Evolutionary conservation across 768 basidiomycete genomes (phyloP), one percentile per base, ranked within the genome.

Genomic region (Trametes cinnabarina): DNA sequence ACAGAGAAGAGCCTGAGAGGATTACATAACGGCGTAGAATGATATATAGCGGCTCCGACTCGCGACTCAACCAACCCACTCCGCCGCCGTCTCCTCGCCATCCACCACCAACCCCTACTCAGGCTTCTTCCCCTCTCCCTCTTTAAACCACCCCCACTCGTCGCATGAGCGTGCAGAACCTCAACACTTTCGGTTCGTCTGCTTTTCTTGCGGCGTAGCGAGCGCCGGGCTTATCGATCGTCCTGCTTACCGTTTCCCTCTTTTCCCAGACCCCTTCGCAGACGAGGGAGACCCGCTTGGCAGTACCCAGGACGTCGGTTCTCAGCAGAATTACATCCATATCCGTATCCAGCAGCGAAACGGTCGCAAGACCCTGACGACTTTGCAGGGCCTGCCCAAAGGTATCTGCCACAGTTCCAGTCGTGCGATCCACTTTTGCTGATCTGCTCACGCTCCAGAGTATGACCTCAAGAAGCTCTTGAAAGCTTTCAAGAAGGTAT

Each of bases 331-430:
- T 72, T 88, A 92, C 74, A 90, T 95, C 72, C 93, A 95, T 74
- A 91, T 96, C 71, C 93, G 97, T 79, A 91, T 99, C 69, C 97
- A 99, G 75, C 97, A 99, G 76, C 85, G 97, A 71, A 99, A 98
- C 84, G 97, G 97, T 62, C 84, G 97, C 70, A 99, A 99, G 82
- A 97, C 94, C 61, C 76, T 98, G 79, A 99, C 97, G 40, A 99
- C 95, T 57, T 81, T 98, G 66, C 95, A 98, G 75, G 97, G 97
- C 61, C 75, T 99, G 64, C 91, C 92, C 54, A 93, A 90, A 75
- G 85, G 92, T 92, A 63, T 63, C 85, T 30, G 50, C 26, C 28
- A 8, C 43, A 11, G n/a, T 52, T 46, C 47, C n/a, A 40, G 58
- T 50, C 55, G 32, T 25, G 20, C 55, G 17, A 30, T 39, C 25